Percentiles rank a stretch among this genome's conserved stretches.
These are phyloP conservation scores for Phytophthora pistaciae DNA, from an alignment of 352 stramenopile species.

Conservation along the genomic window DNA sequence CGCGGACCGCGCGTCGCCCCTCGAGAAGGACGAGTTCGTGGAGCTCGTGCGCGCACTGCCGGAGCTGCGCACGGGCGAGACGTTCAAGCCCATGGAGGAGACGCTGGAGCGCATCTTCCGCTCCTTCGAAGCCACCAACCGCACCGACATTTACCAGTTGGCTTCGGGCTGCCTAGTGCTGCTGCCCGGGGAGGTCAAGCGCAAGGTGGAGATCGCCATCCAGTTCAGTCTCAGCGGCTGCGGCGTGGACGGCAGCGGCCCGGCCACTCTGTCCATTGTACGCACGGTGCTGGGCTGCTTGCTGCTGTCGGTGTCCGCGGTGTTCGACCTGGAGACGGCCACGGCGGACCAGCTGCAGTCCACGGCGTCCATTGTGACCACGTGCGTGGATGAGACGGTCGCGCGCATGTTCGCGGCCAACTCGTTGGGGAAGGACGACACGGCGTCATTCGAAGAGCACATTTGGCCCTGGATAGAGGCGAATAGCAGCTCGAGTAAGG, in stretches of 20 bases:
- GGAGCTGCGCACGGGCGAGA: slow-evolving; percentile 58
- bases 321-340: slow-evolving; percentile 73
- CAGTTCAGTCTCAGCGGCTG: slow-evolving; percentile 61
- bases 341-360: slow-evolving; percentile 62
- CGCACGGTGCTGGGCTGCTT: slow-evolving; percentile 57
- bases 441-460: slow-evolving; percentile 44
- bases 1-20: slow-evolving; percentile 7
- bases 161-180: slow-evolving; percentile 64
- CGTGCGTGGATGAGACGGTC: slow-evolving; percentile 63
- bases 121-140: slow-evolving; percentile 69
- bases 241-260: slow-evolving; percentile 35
- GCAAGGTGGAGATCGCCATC: slow-evolving; percentile 69
- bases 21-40: slow-evolving; percentile 70
- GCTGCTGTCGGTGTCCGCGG: slow-evolving; percentile 59
- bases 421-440: slow-evolving; percentile 44
- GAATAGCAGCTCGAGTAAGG: slow-evolving; percentile 44
- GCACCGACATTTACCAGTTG: slow-evolving; percentile 71
- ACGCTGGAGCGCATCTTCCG: slow-evolving; percentile 72
- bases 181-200: slow-evolving; percentile 54
- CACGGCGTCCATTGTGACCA: slow-evolving; percentile 62
- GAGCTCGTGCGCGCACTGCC: slow-evolving; percentile 66
- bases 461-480: slow-evolving; percentile 78
- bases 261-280: slow-evolving; percentile 50
- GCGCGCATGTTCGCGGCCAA: slow-evolving; percentile 60
- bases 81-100: slow-evolving; percentile 74